Conservation (phyloP, 345 rosid genomes). For the Angophora floribunda region DNA sequence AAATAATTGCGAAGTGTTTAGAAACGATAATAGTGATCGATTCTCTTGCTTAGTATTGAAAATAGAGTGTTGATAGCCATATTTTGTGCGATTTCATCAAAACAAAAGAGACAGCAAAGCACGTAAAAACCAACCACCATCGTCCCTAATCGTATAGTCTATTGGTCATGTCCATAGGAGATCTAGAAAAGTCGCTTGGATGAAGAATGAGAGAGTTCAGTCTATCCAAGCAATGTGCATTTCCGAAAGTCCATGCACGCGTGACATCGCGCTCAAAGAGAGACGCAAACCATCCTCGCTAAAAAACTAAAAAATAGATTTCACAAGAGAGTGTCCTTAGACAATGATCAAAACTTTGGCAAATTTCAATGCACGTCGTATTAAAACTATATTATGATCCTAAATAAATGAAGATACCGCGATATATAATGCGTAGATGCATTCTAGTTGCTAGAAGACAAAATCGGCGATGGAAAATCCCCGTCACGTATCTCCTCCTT, state of each 20-base stretch:
- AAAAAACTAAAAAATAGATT: not conserved
- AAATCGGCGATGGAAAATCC: not conserved
- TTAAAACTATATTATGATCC: too few species aligned
- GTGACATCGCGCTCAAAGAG: not conserved
- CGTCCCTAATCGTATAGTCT: not conserved
- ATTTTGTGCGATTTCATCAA: not conserved
- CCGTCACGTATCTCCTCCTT: not conserved
- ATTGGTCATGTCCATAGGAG: not conserved
- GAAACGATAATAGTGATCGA: not conserved
- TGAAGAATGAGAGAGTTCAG: not conserved
- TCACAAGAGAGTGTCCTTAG: not conserved
- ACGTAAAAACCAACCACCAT: not conserved
- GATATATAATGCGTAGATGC: not conserved
- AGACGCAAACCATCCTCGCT: not conserved
- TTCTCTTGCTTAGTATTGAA: not conserved
- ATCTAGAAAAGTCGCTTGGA: not conserved
- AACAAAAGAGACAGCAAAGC: not conserved
- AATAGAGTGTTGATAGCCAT: not conserved
- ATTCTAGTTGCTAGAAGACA: not conserved
- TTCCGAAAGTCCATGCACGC: not conserved
- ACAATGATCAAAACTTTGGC: not conserved
- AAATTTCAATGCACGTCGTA: too few species aligned
- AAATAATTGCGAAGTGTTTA: not conserved
- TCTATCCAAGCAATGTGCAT: not conserved
- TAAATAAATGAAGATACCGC: not conserved